A percentile compares a stretch with the other conserved stretches of the same genome.
phyloP scores from a whole-genome alignment of 129 eudicot species.

The Mikania micrantha region DNA sequence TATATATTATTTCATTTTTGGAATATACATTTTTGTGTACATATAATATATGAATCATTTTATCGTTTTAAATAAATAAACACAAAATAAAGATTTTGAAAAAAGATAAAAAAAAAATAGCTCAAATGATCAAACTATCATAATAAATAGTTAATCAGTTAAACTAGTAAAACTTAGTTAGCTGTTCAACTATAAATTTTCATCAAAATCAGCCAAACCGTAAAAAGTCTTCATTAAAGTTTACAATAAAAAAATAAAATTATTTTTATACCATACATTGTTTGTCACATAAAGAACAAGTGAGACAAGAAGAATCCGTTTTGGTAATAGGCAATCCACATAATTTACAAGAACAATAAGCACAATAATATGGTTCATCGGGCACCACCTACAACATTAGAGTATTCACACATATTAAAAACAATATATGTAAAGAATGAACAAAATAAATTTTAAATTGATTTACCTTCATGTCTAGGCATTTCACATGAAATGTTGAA shows the following conservation, averaged over 20 bases:
- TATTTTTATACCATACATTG: constrained; percentile 35
- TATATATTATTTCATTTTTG: no score
- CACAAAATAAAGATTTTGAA: no score
- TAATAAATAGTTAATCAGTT: no score
- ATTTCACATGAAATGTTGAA: constrained; percentile 52
- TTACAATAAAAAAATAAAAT: background rate
- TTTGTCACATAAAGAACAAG: constrained; percentile 51
- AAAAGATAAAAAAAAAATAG: no score
- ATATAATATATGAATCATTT: no score
- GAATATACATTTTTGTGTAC: no score
- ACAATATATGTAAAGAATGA: background rate
- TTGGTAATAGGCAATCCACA: constrained; percentile 38
- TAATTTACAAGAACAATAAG: constrained; percentile 62
- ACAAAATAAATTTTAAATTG: background rate
- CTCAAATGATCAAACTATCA: no score
- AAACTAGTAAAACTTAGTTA: no score
- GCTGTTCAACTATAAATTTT: no score
- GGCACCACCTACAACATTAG: constrained; percentile 53
- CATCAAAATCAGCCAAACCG: background rate
- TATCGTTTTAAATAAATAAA: no score
- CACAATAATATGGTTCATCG: constrained; percentile 45
- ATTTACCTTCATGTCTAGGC: constrained; percentile 53
- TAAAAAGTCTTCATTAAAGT: background rate
- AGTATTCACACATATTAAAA: background rate
- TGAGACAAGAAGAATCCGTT: constrained; percentile 17